Conservation (phyloP, 306 rosid genomes). For the Vigna mungo region DNA sequence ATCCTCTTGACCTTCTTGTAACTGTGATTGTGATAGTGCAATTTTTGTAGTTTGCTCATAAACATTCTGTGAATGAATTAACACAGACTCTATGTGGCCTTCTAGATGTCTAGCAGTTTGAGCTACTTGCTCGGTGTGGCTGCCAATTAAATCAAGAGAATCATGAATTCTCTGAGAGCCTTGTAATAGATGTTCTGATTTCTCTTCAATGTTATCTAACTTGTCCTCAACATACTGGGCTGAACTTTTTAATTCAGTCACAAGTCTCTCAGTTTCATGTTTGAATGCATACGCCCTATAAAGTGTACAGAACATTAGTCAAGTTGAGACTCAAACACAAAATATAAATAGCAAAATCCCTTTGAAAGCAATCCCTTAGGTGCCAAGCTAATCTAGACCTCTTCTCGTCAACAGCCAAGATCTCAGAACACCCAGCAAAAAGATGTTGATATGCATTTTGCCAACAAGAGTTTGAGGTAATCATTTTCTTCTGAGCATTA, state of each 20-base stretch:
- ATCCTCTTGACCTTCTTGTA: too few relatives aligned
- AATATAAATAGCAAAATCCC: background rate
- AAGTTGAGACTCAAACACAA: background rate
- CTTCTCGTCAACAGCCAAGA: constrained; percentile 66
- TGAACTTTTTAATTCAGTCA: constrained; percentile 72
- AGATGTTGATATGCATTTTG: constrained; percentile 59
- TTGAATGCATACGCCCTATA: constrained; percentile 71
- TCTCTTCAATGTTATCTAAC: constrained; percentile 65
- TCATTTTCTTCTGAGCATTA: constrained; percentile 49
- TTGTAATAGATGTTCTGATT: constrained; percentile 58
- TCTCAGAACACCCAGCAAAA: constrained; percentile 73
- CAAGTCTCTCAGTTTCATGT: constrained; percentile 79
- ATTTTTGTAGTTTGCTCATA: too few relatives aligned
- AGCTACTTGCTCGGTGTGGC: constrained; percentile 56
- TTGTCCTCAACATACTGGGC: constrained; percentile 74
- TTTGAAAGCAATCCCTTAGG: constrained; percentile 91
- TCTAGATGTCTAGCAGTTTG: constrained; percentile 54
- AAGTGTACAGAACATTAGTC: constrained; percentile 7
- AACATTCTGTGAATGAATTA: too few relatives aligned
- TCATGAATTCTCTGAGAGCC: constrained; percentile 53
- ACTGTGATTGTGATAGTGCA: too few relatives aligned
- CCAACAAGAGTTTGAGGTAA: constrained; percentile 70
- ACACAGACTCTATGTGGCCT: too few relatives aligned
- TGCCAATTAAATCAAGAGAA: constrained; percentile 59
- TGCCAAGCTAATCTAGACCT: constrained; percentile 88